Evolutionary conservation across 2,329 filamentous ascomycete genomes (phyloP).

Genomic region (Ophiobolus disseminans): DNA sequence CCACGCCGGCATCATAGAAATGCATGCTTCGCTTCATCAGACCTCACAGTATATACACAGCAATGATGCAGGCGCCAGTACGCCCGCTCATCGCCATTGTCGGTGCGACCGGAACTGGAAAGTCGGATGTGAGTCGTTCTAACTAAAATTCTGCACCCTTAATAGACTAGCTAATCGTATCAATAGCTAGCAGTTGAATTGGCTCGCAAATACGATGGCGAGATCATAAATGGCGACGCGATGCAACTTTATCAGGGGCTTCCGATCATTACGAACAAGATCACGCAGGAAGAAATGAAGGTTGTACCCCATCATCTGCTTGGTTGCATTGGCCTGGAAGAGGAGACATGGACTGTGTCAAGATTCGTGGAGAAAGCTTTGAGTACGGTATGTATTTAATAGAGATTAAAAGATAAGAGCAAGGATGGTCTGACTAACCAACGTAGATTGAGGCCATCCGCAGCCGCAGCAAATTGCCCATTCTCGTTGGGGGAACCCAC

Average conservation of each 20-base stretch:
- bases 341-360: conserved; percentile 83
- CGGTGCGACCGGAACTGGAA: conserved; percentile 91
- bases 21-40: conserved; percentile 37
- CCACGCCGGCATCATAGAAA: conserved; percentile 1
- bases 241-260: conserved; percentile 96
- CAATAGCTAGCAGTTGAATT: conserved; percentile 85
- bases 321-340: conserved; percentile 75
- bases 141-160: not conserved
- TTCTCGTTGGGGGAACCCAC: conserved; percentile 92
- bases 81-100: conserved; percentile 78
- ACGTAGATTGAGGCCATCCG: conserved; percentile 76
- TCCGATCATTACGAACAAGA: conserved; percentile 95
- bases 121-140: conserved; percentile 73
- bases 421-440: too few relatives aligned
- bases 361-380: conserved; percentile 76
- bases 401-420: too few relatives aligned
- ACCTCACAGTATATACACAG: conserved; percentile 18
- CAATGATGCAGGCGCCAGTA: conserved; percentile 33
- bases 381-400: conserved; percentile 50
- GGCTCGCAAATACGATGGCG: conserved; percentile 82
- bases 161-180: conserved; percentile 45
- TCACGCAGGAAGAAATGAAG: conserved; percentile 74
- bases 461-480: conserved; percentile 78
- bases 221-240: conserved; percentile 95
- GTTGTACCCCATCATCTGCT: conserved; percentile 89